Base-by-base conservation (phyloP, 2,329 filamentous ascomycete genomes). In the Penicillium crustosum region DNA sequence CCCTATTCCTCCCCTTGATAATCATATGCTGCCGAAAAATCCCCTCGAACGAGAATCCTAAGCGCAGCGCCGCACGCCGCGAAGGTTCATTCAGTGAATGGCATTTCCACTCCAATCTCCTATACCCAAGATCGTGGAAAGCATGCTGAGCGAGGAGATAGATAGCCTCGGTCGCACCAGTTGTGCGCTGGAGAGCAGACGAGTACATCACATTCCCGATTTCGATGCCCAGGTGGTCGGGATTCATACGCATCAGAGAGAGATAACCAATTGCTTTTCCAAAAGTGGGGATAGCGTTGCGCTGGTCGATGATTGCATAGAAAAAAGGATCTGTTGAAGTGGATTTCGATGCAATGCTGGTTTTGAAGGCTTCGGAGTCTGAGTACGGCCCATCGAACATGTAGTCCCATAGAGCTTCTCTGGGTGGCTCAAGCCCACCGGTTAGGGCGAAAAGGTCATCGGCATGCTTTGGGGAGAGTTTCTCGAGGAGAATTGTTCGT, bases 101-200 rank as follows among this genome's bases (percentile, higher is more conserved):
- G 53, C 83, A 85, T 65, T 88, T 89, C 86, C 86, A 89, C 68
- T 88, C 85, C 4, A 86, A 79, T 8, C 86, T 75, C 4, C 80
- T 70, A 66, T 84, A 86, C 0, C 81, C 78, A 23, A 87, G 67
- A 2, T 78, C 75, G 4, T 82, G 79, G 62, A 88, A 83, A 0
- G 79, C 79, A 54, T 84, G 75, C 38, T 74, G 73, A 43, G 83
- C 76, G n/a, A 87, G 68, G 1, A 88, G 72, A 59, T 82, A 86
- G 59, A 83, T 77, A 0, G 80, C 78, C 67, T 88, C 86, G 0
- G 85, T 88, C 0, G 84, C 81, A 7, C 77, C 78, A 0, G 77
- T 76, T 0, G 83, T 86, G 15, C 81, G 78, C 66, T 84, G 81
- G 17, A 88, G 67, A 1, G 65, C 61, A 0, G 76, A 70, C 0